A percentile compares a stretch with the other conserved stretches of the same genome.
These are phyloP conservation scores for Grigorovia yakushimaensis DNA, from an alignment of 805 yeast species.

Conservation along the genomic window DNA sequence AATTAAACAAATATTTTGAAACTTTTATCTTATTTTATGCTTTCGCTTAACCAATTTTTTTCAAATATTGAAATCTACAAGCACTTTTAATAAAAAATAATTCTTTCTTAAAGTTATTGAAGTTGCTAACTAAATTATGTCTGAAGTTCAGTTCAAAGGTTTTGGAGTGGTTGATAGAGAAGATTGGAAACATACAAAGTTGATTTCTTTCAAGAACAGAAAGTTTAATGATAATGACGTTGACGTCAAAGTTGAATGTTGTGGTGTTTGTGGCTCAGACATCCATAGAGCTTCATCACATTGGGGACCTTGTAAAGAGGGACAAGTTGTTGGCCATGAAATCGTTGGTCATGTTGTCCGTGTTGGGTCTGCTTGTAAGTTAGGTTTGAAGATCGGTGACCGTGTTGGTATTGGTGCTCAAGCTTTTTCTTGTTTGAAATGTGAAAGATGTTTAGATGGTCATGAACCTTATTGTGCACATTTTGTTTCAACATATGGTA, in stretches of 20 bases:
- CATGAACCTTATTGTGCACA: constrained; percentile 50
- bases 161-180: constrained; percentile 41
- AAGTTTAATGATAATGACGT: constrained; percentile 36
- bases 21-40: too few relatives aligned
- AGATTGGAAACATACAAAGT: constrained; percentile 49
- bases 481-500: constrained; percentile 39
- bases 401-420: constrained; percentile 79
- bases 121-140: background rate
- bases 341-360: constrained; percentile 50
- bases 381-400: constrained; percentile 50
- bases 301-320: constrained; percentile 13
- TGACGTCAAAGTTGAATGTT: constrained; percentile 48
- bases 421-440: constrained; percentile 49
- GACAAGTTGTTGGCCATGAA: constrained; percentile 57
- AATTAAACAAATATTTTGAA: too few relatives aligned
- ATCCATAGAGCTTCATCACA: constrained; percentile 16
- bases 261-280: constrained; percentile 64
- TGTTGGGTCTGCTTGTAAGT: constrained; percentile 45
- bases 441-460: constrained; percentile 46
- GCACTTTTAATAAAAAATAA: too few relatives aligned
- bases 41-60: too few relatives aligned
- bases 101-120: too few relatives aligned
- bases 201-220: constrained; percentile 41
- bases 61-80: too few relatives aligned
- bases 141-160: constrained; percentile 40